These are phyloP conservation scores for Cryphonectria parasitica DNA, from an alignment of 2,329 filamentous ascomycete species.

Conservation along the genomic window DNA sequence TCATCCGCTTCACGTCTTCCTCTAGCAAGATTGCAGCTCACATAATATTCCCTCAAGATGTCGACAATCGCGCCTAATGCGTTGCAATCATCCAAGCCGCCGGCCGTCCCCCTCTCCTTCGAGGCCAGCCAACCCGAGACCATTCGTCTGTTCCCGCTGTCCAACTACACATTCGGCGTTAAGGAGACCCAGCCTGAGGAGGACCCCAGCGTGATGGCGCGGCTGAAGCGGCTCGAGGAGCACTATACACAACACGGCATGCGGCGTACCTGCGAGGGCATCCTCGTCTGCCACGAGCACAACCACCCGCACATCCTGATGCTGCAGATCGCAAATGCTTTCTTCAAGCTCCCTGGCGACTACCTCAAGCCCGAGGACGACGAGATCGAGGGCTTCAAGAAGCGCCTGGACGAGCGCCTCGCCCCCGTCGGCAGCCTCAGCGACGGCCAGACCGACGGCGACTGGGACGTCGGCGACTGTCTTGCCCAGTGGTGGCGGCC, in stretches of 20 bases:
- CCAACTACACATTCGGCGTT: conserved; percentile 98
- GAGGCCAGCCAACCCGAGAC: conserved; percentile 86
- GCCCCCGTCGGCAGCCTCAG: conserved; percentile 88
- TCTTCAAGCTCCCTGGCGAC: conserved; percentile 98
- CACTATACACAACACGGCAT: conserved; percentile 93
- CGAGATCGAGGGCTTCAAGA: conserved; percentile 94
- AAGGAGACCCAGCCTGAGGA: conserved; percentile 99
- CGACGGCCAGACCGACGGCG: conserved; percentile 79
- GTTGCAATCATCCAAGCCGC: conserved; percentile 77
- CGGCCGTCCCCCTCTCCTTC: conserved; percentile 80
- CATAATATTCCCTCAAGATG: conserved; percentile 55
- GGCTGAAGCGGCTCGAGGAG: conserved; percentile 92
- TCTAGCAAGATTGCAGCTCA: not conserved
- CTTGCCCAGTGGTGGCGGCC: conserved; percentile 98
- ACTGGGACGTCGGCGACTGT: conserved; percentile 94
- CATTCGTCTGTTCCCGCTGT: conserved; percentile 90
- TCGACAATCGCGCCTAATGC: conserved; percentile 79
- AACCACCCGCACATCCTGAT: conserved; percentile 98
- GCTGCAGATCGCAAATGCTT: conserved; percentile 98
- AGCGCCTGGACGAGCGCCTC: conserved; percentile 86
- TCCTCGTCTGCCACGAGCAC: conserved; percentile 97
- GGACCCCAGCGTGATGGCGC: conserved; percentile 91
- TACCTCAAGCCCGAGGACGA: conserved; percentile 89
- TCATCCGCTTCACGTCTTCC: not conserved
- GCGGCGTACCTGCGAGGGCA: conserved; percentile 95